Conservation (phyloP, 1,284 basidiomycete genomes). For the Puccinia coronata region DNA sequence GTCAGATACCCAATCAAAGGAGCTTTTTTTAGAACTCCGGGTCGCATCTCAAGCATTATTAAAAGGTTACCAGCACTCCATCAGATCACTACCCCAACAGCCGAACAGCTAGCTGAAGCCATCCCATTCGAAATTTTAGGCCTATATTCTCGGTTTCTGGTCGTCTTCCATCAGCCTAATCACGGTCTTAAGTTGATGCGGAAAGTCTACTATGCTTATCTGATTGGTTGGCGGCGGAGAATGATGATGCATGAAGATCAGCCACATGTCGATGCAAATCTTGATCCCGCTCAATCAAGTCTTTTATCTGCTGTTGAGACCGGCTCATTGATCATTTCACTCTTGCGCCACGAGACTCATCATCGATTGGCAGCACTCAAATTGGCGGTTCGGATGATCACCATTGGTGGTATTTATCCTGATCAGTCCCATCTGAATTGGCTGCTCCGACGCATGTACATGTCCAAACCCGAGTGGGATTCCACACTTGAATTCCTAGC, state of each 20-base stretch:
- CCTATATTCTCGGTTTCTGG: conserved; percentile 36
- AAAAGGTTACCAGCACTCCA: conserved; percentile 14
- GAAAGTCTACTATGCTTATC: conserved; percentile 44
- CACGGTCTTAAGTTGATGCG: conserved; percentile 44
- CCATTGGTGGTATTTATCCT: conserved; percentile 39
- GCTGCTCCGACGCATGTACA: conserved; percentile 42
- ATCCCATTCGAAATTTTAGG: conserved; percentile 38
- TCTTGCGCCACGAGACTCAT: conserved; percentile 39
- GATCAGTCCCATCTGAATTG: conserved; percentile 11
- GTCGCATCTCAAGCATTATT: conserved; percentile 27
- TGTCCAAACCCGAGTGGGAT: conserved; percentile 48
- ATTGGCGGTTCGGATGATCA: conserved; percentile 45
- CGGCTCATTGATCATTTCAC: conserved; percentile 35
- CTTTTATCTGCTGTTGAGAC: conserved; percentile 18
- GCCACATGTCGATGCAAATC: neutral
- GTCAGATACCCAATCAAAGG: neutral
- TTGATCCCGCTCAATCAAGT: neutral
- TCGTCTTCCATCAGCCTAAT: conserved; percentile 36
- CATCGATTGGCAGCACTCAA: conserved; percentile 42
- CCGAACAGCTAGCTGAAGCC: conserved; percentile 28
- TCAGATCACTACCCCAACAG: conserved; percentile 29
- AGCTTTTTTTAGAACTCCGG: conserved; percentile 10
- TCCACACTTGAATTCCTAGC: conserved; percentile 27
- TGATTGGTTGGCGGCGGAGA: conserved; percentile 24
- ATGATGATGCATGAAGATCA: neutral